phyloP scores from a whole-genome alignment of 345 rosid species.

The Ceriops tagal region DNA sequence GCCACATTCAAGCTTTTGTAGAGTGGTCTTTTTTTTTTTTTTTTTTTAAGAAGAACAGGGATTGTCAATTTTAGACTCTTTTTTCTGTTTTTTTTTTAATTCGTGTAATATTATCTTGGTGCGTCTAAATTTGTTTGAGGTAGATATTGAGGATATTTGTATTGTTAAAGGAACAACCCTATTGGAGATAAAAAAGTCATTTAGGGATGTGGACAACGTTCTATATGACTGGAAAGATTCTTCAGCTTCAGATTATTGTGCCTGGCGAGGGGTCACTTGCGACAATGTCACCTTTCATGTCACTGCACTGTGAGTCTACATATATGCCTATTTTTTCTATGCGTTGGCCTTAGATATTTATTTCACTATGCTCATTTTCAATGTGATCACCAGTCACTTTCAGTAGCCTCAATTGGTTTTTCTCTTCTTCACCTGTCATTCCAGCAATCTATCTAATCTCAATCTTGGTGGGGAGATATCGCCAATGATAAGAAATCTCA shows the following conservation, averaged over 20 bases:
- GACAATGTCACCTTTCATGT: conserved; percentile 82
- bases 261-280: conserved; percentile 87
- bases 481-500: conserved; percentile 80
- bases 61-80: no score
- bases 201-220: conserved; percentile 84
- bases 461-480: conserved; percentile 95
- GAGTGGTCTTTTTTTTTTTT: neutral
- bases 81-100: neutral
- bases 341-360: neutral
- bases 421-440: conserved; percentile 20
- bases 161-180: conserved; percentile 53
- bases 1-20: no score
- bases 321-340: conserved; percentile 5
- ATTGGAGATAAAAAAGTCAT: conserved; percentile 89
- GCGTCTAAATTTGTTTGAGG: no score
- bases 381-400: neutral
- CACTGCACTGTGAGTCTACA: conserved; percentile 63
- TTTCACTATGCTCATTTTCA: no score
- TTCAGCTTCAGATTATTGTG: conserved; percentile 76
- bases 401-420: conserved; percentile 1
- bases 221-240: conserved; percentile 83
- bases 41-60: neutral
- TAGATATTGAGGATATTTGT: neutral
- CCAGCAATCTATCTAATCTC: conserved; percentile 78
- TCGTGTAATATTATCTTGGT: no score